Percentiles rank a stretch among this genome's conserved stretches.
phyloP scores from a whole-genome alignment of 2,329 filamentous ascomycete species.

The Monosporascus sp. region DNA sequence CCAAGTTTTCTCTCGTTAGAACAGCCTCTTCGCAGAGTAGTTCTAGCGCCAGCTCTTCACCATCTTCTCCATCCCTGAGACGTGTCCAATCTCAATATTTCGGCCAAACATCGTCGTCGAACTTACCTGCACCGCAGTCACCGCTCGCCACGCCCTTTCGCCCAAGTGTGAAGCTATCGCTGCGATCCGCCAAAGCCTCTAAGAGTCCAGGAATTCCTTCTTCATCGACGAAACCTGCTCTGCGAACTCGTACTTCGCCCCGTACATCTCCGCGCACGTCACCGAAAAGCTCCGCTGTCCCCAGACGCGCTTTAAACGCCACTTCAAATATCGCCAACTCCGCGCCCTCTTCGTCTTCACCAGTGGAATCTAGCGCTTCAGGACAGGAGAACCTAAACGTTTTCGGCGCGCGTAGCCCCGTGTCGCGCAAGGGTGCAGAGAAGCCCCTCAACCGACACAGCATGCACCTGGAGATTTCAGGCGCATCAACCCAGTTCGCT shows the following conservation, averaged over 20 bases:
- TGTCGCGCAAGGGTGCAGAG: constrained; percentile 40
- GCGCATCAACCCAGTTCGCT: constrained; percentile 42
- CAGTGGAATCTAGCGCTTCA: constrained; percentile 35
- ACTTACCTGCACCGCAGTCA: constrained; percentile 32
- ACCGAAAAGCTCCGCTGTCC: constrained; percentile 62
- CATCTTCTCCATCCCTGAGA: constrained; percentile 39
- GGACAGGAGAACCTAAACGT: constrained; percentile 40
- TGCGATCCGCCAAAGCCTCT: constrained; percentile 57
- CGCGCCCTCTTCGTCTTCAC: constrained; percentile 41
- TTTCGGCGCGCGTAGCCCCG: constrained; percentile 31
- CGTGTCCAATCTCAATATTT: constrained; percentile 39
- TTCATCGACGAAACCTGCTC: constrained; percentile 48
- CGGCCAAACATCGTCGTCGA: constrained; percentile 42
- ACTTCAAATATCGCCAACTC: constrained; percentile 68
- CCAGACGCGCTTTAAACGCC: constrained; percentile 69
- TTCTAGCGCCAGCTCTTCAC: constrained; percentile 44
- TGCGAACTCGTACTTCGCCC: constrained; percentile 60
- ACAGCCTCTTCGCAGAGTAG: constrained; percentile 42
- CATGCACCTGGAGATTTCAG: constrained; percentile 52
- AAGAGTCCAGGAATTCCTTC: constrained; percentile 34
- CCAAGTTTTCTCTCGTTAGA: constrained; percentile 67
- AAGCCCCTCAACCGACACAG: constrained; percentile 46
- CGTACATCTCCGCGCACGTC: not conserved
- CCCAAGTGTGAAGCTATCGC: constrained; percentile 60
- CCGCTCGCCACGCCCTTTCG: constrained; percentile 60